Conservation (phyloP, 345 rosid species). For the Anastatica hierochuntica region DNA sequence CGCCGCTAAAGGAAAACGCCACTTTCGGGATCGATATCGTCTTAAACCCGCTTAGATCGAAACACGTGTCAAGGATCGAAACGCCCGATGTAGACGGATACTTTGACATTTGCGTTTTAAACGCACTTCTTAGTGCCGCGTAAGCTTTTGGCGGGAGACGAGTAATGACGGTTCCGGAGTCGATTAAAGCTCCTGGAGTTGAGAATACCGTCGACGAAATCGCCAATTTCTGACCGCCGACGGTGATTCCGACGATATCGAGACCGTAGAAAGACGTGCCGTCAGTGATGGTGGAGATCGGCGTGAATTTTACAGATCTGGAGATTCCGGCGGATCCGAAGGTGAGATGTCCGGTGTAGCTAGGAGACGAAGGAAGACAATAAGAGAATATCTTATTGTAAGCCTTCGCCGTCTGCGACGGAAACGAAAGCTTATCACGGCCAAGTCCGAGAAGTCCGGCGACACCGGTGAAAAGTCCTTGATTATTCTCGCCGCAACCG, state of each 20-base stretch:
- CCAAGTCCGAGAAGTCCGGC: conserved; percentile 76
- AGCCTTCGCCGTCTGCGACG: conserved; percentile 45
- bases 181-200: conserved; percentile 41
- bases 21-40: conserved; percentile 32
- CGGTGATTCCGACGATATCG: conserved; percentile 36
- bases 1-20: conserved; percentile 35
- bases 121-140: conserved; percentile 30
- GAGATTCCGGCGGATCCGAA: conserved; percentile 40
- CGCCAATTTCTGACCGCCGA: conserved; percentile 31
- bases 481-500: conserved; percentile 68
- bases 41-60: conserved; percentile 32
- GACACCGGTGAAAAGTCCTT: conserved; percentile 37
- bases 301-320: conserved; percentile 39
- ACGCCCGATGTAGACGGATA: conserved; percentile 38
- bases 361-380: conserved; percentile 55
- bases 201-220: conserved; percentile 36
- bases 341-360: conserved; percentile 54
- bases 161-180: too few species aligned
- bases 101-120: conserved; percentile 34
- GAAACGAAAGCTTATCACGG: conserved; percentile 46
- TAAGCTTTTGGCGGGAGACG: conserved; percentile 53
- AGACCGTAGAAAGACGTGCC: conserved; percentile 41
- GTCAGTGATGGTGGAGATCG: conserved; percentile 23
- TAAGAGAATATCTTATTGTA: conserved; percentile 64
- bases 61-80: conserved; percentile 57